Conservation (phyloP, 139 green algal genomes). For the Dunaliella sp. region DNA sequence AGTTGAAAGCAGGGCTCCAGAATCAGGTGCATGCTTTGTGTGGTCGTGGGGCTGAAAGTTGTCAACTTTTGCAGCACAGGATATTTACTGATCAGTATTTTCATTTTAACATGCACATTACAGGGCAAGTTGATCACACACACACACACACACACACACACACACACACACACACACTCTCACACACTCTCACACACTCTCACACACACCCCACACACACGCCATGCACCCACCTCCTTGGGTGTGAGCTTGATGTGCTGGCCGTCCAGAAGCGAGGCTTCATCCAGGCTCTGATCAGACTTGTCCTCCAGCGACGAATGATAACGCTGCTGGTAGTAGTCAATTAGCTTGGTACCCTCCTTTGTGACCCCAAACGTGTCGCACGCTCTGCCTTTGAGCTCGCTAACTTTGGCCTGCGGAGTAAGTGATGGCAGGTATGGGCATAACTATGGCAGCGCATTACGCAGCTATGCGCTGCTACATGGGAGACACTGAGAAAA, state of each 20-base stretch:
- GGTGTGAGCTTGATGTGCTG: conserved; percentile 8
- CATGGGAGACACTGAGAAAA: no score
- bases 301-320: conserved; percentile 5
- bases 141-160: not conserved
- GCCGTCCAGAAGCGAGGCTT: not conserved
- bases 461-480: no score
- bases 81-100: no score
- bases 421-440: no score
- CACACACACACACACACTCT: not conserved
- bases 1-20: no score
- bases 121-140: not conserved
- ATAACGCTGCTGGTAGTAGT: not conserved
- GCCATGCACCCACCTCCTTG: not conserved
- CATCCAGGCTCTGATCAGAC: not conserved
- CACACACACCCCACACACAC: no score
- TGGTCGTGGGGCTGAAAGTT: no score
- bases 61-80: no score
- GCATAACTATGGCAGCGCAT: no score
- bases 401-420: not conserved
- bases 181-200: not conserved
- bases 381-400: not conserved
- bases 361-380: not conserved
- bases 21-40: no score
- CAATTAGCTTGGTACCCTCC: not conserved
- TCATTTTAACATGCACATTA: not conserved